Percentiles rank a stretch among this genome's conserved stretches.
These are phyloP conservation scores for Prunus salicina DNA, from an alignment of 306 rosid species.

Conservation along the genomic window DNA sequence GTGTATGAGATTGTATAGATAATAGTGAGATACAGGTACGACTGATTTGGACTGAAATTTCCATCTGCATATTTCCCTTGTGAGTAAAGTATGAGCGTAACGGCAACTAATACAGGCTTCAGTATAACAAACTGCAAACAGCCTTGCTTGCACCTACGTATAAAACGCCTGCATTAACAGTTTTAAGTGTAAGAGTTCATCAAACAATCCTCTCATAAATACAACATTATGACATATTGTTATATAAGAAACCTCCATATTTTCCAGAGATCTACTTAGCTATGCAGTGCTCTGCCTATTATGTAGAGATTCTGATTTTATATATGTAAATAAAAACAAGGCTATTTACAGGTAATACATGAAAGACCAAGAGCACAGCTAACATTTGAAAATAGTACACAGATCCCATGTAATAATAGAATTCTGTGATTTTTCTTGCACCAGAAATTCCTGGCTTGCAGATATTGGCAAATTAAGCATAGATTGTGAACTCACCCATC, in stretches of 20 bases:
- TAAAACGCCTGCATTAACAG: slow-evolving; percentile 80
- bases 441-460: too few species aligned
- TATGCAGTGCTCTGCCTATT: not conserved
- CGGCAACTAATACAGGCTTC: slow-evolving; percentile 85
- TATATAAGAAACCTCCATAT: slow-evolving; percentile 4
- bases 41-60: slow-evolving; percentile 78
- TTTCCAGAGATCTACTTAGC: not conserved
- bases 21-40: slow-evolving; percentile 92
- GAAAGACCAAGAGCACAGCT: not conserved
- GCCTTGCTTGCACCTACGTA: slow-evolving; percentile 98
- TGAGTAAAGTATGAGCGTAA: slow-evolving; percentile 81
- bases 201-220: slow-evolving; percentile 1
- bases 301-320: not conserved
- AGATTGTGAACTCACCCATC: slow-evolving; percentile 73
- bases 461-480: not conserved
- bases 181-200: slow-evolving; percentile 20
- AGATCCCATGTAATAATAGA: not conserved
- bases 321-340: not conserved
- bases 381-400: not conserved
- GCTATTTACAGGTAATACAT: not conserved
- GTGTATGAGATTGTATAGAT: slow-evolving; percentile 86
- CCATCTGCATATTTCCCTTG: slow-evolving; percentile 91
- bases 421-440: not conserved
- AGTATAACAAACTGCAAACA: slow-evolving; percentile 95
- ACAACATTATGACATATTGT: slow-evolving; percentile 16